These are phyloP conservation scores for Hanseniaspora valbyensis DNA, from an alignment of 805 yeast species.

Conservation along the genomic window DNA sequence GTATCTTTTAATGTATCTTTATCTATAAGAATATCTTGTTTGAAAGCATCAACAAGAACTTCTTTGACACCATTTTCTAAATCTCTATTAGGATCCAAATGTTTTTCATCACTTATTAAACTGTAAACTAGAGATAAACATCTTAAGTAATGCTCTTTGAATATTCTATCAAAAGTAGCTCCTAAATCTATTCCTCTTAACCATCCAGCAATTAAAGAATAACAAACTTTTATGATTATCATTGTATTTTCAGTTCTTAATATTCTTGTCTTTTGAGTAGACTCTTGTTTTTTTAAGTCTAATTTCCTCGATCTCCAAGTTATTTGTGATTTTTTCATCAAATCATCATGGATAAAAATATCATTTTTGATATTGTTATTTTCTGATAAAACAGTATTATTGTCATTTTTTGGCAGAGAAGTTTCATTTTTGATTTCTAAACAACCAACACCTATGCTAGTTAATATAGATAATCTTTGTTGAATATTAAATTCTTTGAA, in stretches of 20 bases:
- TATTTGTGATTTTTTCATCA: constrained; percentile 18
- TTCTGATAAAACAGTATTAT: constrained; percentile 26
- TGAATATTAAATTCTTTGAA: constrained; percentile 72
- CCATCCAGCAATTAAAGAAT: constrained; percentile 47
- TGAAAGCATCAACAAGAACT: constrained; percentile 23
- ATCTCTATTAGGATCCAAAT: constrained; percentile 6
- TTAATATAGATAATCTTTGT: constrained; percentile 57
- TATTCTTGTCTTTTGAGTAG: not conserved
- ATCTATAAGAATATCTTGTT: constrained; percentile 19
- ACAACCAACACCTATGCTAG: constrained; percentile 59
- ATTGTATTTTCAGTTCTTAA: constrained; percentile 20
- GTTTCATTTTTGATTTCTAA: constrained; percentile 57
- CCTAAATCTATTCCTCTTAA: constrained; percentile 45
- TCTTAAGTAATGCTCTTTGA: constrained; percentile 40
- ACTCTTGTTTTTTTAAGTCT: not conserved
- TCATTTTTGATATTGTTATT: constrained; percentile 6
- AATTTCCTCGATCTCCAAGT: constrained; percentile 32
- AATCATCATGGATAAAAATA: not conserved
- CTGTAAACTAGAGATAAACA: constrained; percentile 33
- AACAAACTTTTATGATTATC: constrained; percentile 36
- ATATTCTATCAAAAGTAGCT: constrained; percentile 37
- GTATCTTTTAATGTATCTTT: not conserved
- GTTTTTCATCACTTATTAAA: constrained; percentile 3
- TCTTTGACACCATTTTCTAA: not conserved
- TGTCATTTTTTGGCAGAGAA: constrained; percentile 35